These are phyloP conservation scores for Cladosporium halotolerans DNA, from an alignment of 2,329 filamentous ascomycete genomes.

Conservation along the genomic window DNA sequence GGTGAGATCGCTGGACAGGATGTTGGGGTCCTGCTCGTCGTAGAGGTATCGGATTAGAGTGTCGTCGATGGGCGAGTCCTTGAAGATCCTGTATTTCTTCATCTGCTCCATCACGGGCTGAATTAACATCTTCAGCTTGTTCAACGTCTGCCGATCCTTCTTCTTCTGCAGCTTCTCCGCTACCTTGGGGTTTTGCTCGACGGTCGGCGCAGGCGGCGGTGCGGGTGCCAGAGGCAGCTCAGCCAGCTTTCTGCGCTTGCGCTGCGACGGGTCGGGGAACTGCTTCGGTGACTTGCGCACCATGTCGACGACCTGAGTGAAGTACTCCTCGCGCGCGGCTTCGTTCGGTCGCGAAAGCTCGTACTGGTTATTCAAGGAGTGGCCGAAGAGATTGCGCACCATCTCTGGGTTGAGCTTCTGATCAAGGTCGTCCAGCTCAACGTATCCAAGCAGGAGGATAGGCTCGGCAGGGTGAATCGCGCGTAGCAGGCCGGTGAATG, in stretches of 20 bases:
- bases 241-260: slow-evolving; percentile 80
- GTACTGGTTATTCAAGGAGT: slow-evolving; percentile 71
- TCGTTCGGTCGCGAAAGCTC: slow-evolving; percentile 61
- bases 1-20: slow-evolving; percentile 54
- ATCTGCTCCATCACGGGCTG: slow-evolving; percentile 98
- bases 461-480: slow-evolving; percentile 86
- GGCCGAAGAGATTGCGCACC: slow-evolving; percentile 75
- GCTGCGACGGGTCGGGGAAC: slow-evolving; percentile 78
- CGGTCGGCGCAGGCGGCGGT: slow-evolving; percentile 52
- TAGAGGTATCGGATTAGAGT: slow-evolving; percentile 72
- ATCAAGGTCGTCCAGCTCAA: slow-evolving; percentile 56
- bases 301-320: slow-evolving; percentile 65
- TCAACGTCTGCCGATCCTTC: slow-evolving; percentile 75
- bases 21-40: slow-evolving; percentile 70
- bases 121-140: slow-evolving; percentile 78
- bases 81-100: slow-evolving; percentile 75
- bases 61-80: slow-evolving; percentile 56
- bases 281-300: slow-evolving; percentile 73
- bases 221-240: slow-evolving; percentile 65
- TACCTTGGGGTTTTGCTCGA: slow-evolving; percentile 51
- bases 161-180: slow-evolving; percentile 77
- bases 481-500: slow-evolving; percentile 74
- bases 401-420: slow-evolving; percentile 52
- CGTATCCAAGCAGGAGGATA: slow-evolving; percentile 77
- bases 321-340: slow-evolving; percentile 67